Base-by-base conservation (phyloP, 176 grass and related monocot species). In the Aegilops sharonensis region DNA sequence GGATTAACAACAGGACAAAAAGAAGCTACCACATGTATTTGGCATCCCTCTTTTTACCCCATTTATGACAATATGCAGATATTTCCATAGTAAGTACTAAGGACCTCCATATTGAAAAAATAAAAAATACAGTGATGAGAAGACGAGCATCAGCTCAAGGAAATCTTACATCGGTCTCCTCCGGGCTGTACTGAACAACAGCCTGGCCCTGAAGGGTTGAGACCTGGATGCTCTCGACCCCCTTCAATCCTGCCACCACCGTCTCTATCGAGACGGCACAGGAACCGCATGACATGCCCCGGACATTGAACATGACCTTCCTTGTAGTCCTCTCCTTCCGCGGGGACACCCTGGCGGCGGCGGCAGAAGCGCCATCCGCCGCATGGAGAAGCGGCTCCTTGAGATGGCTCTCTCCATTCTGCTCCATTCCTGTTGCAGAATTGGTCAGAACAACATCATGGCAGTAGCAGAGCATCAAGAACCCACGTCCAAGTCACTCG, bases 171-270 rank as follows among this genome's bases (percentile, higher is more conserved):
- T 94, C 89, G 12, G 83, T 91, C 62, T 94, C 81, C 52, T 92
- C 92, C 0, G 92, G 92, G 27, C 63, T 87, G 87, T 92, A 96
- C 87, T 80, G 88, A 64, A 99, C 89, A 18, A 90, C 70, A 34
- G 89, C 85, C 40, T 91, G 90, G 30, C 94, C 94, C 85, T 96
- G 97, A 66, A 99, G 85, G 8, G 78, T 72, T 5, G 90, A 90
- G 24, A 99, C 94, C 12, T 90, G 93, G 72, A 94, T 79, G 89
- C 89, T 94, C 88, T 99, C 94, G 9, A 99, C 87, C 23, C 97
- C 97, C 74, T 91, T 84, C 78, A 99, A 88, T 36, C 77, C 79
- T 0, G 90, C 89, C 40, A 99, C 89, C 24, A 91, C 90, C 0
- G 97, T 90, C 85, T 99, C 94, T 65, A 96, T 99, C 39, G 84